Evolutionary conservation across 176 grass and related monocot genomes (phyloP), one percentile per base, ranked within the genome.

Genomic region (Eleusine indica): DNA sequence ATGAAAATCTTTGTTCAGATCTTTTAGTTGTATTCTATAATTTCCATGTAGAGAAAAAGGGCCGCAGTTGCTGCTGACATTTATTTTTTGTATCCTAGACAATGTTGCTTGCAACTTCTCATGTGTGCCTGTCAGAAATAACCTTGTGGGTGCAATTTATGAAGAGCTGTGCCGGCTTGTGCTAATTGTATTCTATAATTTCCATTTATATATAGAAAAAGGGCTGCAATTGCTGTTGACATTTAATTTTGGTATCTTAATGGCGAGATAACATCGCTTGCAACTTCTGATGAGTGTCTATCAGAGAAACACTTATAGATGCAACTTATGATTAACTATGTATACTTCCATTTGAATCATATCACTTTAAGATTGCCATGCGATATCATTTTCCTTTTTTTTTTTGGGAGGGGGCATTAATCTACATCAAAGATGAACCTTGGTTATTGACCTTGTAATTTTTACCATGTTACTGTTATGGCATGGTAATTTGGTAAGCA

Each of bases 151-250:
- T 54, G 52, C 37, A 56, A 9, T 5, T 72, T 52, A 72, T 57
- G 43, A 52, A 71, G 37, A 46, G 37, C 7, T 66, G 17, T 17
- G 14, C 38, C 43, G 37, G 12, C 51, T 53, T 53, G 3, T 57
- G 4, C 32, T 77, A 38, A 38, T 73, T 51, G 5, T 60, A 19
- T 48, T 22, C 28, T 41, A 78, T 42, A 17, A 22, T 71, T 70
- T 89, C 21, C 51, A 80, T 19, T 58, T 79, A n/a, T 42, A 43
- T 63, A 13, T 38, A 21, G 40, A 60, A 29, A 61, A 57, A 29
- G 6, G 13, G 4, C n/a, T 21, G 17, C 42, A 61, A n/a, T 42
- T 75, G 40, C 49, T 18, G 4, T 61, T 62, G 6, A 18, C 3
- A 9, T 82, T 68, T 40, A 58, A 52, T 19, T 25, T 9, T 53